Base-by-base conservation (phyloP, 108 stramenopile species). In the Seminavis robusta region DNA sequence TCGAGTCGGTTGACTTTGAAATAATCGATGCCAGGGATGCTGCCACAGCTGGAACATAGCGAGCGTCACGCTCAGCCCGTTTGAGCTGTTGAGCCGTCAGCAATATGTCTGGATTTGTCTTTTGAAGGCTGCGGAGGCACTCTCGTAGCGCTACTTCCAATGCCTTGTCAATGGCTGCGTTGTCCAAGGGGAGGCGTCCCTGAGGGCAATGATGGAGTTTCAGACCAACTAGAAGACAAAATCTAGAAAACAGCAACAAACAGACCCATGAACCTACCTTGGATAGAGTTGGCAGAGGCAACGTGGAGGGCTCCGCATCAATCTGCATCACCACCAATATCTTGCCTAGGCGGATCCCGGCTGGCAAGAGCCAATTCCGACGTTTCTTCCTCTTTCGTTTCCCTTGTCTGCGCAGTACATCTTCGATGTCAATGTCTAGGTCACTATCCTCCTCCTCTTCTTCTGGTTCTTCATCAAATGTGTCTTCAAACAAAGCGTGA, bases 251-350 rank as follows among this genome's bases (percentile, higher is more conserved):
- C n/a, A n/a, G n/a, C n/a, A n/a, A n/a, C n/a, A n/a, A n/a, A 33
- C n/a, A 32, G 20, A 33, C 9, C 15, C 30, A 17, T 53, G 63
- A 19, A 28, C 67, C 29, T 52, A 73, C 79, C 65, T 92, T 93
- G 8, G 84, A 88, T 7, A 93, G 63, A 10, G 91, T 85, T 31
- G 91, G 91, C 43, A 93, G 79, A 29, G 87, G 86, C 44, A 93
- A 63, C 13, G 56, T 49, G 31, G 83, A 69, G 45, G 85, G 87
- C 32, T 82, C 65, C 16, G 88, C 91, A 44, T 61, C 59, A 44
- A 93, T 78, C 30, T 87, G 81, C 13, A 86, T 71, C 31, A 93
- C 44, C 25, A 87, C 66, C 10, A 88, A 53, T 29, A 85, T 64
- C 17, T 76, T 68, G 20, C 86, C 86, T 10, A 93, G 66, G 26